Evolutionary conservation across 495 filamentous ascomycete genomes (phyloP).

Genomic region (Melanomma pulvis-pyrius): DNA sequence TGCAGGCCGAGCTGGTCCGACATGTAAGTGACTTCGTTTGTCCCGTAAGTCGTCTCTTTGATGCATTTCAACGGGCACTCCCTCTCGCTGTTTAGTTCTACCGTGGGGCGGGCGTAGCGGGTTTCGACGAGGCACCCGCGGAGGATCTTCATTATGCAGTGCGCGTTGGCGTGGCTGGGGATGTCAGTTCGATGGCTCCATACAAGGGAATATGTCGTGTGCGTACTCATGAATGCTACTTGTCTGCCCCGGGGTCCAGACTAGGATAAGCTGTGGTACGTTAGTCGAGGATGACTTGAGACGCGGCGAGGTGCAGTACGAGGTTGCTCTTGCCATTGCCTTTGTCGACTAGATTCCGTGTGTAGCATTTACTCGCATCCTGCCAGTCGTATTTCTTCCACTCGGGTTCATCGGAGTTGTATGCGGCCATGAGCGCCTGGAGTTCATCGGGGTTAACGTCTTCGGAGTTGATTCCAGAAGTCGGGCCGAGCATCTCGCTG

Average conservation of each 20-base stretch:
- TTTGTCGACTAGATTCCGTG: conserved; percentile 84
- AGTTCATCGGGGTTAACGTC: conserved; percentile 75
- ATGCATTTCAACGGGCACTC: conserved; percentile 57
- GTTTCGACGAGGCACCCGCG: conserved; percentile 78
- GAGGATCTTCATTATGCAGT: conserved; percentile 61
- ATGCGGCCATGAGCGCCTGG: conserved; percentile 68
- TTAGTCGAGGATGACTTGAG: background rate
- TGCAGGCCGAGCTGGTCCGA: conserved; percentile 84
- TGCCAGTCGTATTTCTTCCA: conserved; percentile 73
- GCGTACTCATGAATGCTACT: conserved; percentile 76
- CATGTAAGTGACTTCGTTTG: conserved; percentile 80
- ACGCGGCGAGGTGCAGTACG: conserved; percentile 53
- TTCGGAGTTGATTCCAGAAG: conserved; percentile 75
- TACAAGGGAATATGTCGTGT: background rate
- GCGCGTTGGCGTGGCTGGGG: conserved; percentile 45
- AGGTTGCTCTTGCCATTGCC: conserved; percentile 91
- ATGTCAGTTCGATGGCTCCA: background rate
- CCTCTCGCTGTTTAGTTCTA: conserved; percentile 50
- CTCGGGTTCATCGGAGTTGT: conserved; percentile 65
- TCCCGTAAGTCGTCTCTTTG: conserved; percentile 56
- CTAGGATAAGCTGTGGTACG: conserved; percentile 69
- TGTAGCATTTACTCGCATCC: conserved; percentile 70
- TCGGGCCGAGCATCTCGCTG: conserved; percentile 70
- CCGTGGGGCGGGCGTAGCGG: conserved; percentile 71
- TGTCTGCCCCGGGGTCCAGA: conserved; percentile 89